Evolutionary conservation across 495 filamentous ascomycete genomes (phyloP).

Genomic region (Friedmanniomyces endolithicus): DNA sequence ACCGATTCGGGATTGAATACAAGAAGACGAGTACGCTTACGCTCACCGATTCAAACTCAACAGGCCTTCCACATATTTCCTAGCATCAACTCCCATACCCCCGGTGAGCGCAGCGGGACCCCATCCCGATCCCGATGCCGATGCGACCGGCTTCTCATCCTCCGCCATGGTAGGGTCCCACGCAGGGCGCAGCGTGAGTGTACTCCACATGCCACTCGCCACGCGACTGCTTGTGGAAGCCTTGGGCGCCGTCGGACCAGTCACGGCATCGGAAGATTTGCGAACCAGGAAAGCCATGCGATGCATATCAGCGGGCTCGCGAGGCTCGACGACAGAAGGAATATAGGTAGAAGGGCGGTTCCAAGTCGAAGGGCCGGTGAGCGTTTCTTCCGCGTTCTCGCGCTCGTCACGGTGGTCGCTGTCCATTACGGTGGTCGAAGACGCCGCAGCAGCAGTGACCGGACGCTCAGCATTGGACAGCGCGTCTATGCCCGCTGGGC

Average conservation of each 20-base stretch:
- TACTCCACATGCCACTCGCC: constrained; percentile 25
- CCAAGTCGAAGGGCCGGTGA: neutral
- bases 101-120: constrained; percentile 59
- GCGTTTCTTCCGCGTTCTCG: neutral
- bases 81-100: constrained; percentile 77
- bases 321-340: neutral
- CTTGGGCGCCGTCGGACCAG: constrained; percentile 27
- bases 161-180: neutral
- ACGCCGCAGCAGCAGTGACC: neutral
- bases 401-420: neutral
- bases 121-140: constrained; percentile 32
- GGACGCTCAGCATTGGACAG: constrained; percentile 11
- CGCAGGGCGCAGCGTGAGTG: constrained; percentile 3
- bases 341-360: neutral
- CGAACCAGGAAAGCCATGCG: constrained; percentile 67
- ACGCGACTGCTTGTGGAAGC: constrained; percentile 10
- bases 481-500: constrained; percentile 10
- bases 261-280: constrained; percentile 55
- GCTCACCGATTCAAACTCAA: constrained; percentile 57
- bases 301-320: constrained; percentile 20
- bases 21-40: neutral
- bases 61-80: constrained; percentile 72
- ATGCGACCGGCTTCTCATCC: constrained; percentile 8
- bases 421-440: neutral
- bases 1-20: neutral